phyloP scores from a whole-genome alignment of 192 early-diverging fungal species.

The Thamnidium elegans region DNA sequence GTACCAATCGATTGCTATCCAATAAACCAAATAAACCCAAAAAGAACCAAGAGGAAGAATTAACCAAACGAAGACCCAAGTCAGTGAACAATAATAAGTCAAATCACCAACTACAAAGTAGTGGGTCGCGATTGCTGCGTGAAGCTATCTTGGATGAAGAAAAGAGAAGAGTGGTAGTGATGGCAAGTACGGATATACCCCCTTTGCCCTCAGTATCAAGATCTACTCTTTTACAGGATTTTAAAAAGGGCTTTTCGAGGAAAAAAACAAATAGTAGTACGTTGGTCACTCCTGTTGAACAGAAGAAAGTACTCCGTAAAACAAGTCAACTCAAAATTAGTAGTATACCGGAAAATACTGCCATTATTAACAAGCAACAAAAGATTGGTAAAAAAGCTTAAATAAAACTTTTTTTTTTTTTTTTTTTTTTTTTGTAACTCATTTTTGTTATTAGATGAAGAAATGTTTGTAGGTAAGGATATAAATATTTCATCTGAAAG shows the following conservation, averaged over 20 bases:
- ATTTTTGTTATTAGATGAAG: neutral
- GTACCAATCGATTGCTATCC: neutral
- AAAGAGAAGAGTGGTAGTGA: neutral
- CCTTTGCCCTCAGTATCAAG: slow-evolving; percentile 4
- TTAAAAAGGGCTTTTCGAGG: neutral
- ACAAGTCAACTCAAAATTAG: slow-evolving; percentile 1
- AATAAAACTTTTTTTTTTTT: neutral
- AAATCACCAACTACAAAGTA: neutral
- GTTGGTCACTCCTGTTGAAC: neutral
- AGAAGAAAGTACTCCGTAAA: neutral
- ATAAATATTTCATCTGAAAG: slow-evolving; percentile 8
- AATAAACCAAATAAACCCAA: neutral
- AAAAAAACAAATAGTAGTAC: neutral
- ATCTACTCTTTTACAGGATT: slow-evolving; percentile 15
- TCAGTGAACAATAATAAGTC: neutral
- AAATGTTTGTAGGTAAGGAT: neutral
- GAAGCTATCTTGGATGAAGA: slow-evolving; percentile 10
- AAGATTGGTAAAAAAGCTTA: neutral
- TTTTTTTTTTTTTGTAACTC: too few relatives aligned
- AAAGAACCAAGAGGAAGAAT: neutral
- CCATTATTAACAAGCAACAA: neutral
- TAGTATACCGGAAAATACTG: neutral
- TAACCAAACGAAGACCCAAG: neutral
- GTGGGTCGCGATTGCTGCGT: slow-evolving; percentile 2
- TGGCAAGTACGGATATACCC: neutral